Evolutionary conservation across 2,329 filamentous ascomycete genomes (phyloP).

Genomic region (Mycosphaerella arachidis): DNA sequence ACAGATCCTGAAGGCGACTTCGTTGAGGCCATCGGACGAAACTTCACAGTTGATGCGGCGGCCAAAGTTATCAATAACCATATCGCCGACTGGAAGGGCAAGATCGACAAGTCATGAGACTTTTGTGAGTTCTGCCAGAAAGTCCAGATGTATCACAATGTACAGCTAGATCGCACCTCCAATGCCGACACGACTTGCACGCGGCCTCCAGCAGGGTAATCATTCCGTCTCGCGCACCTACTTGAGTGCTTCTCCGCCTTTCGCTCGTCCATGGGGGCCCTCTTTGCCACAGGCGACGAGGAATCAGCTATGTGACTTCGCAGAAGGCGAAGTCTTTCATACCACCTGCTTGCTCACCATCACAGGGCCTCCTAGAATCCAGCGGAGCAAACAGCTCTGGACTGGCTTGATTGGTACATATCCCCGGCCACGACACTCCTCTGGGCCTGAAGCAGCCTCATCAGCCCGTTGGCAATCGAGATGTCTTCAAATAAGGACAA

Average conservation of each 20-base stretch:
- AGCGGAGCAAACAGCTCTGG: not conserved
- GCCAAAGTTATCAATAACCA: conserved; percentile 81
- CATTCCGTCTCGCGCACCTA: too few species aligned
- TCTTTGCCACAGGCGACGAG: too few species aligned
- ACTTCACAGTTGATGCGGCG: conserved; percentile 84
- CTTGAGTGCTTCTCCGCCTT: too few species aligned
- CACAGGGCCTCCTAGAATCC: not conserved
- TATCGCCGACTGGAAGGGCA: conserved; percentile 69
- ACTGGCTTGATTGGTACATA: not conserved
- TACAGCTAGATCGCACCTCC: conserved; percentile 2
- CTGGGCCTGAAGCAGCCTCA: not conserved
- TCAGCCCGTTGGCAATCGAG: not conserved
- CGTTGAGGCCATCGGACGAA: conserved; percentile 90
- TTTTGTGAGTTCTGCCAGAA: not conserved
- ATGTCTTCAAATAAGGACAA: not conserved
- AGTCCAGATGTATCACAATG: conserved; percentile 4
- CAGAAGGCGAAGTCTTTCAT: too few species aligned
- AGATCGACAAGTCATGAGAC: conserved; percentile 43
- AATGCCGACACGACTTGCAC: not conserved
- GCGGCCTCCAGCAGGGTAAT: not conserved
- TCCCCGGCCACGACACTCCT: not conserved
- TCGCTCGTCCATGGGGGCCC: too few species aligned
- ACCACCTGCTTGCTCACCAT: too few species aligned
- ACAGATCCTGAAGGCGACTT: conserved; percentile 93
- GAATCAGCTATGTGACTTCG: too few species aligned